Percentiles rank a stretch among this genome's conserved stretches.
phyloP scores from a whole-genome alignment of 2,329 filamentous ascomycete species.

The Penicillium sp. region DNA sequence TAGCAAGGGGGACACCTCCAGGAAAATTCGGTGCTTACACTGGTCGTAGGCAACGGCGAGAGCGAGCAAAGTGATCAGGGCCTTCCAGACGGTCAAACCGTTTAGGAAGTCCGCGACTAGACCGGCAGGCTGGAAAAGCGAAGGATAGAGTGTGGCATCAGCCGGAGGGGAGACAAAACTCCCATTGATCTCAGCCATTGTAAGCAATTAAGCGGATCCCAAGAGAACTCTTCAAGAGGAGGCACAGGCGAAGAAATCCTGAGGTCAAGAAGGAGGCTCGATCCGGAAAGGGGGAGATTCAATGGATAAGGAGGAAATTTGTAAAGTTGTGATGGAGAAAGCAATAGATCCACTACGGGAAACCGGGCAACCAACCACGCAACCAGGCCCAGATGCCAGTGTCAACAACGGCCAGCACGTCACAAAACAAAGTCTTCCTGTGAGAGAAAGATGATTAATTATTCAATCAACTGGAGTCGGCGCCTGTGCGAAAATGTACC shows the following conservation, averaged over 20 bases:
- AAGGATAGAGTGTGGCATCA: constrained; percentile 63
- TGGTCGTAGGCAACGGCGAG: constrained; percentile 85
- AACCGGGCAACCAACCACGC: constrained; percentile 9
- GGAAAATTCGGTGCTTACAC: constrained; percentile 61
- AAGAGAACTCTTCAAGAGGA: constrained; percentile 23
- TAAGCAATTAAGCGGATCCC: constrained; percentile 21
- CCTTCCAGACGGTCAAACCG: constrained; percentile 67
- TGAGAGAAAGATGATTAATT: constrained; percentile 3
- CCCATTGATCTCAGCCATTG: constrained; percentile 61
- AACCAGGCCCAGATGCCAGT: not conserved
- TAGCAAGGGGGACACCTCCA: not conserved
- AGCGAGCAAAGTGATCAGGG: constrained; percentile 72
- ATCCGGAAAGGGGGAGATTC: constrained; percentile 9
- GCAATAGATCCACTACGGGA: constrained; percentile 1
- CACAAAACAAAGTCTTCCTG: constrained; percentile 8
- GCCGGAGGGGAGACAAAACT: constrained; percentile 73
- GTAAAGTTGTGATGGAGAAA: constrained; percentile 8
- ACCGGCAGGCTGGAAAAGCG: constrained; percentile 53
- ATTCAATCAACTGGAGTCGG: not conserved
- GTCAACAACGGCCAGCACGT: constrained; percentile 1
- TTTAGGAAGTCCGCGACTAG: constrained; percentile 61
- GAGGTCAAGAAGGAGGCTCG: constrained; percentile 11
- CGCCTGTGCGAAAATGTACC: not conserved
- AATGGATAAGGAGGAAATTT: constrained; percentile 12
- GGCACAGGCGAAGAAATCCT: constrained; percentile 14